These are phyloP conservation scores for Ephemerocybe angulata DNA, from an alignment of 768 basidiomycete species.

Conservation along the genomic window DNA sequence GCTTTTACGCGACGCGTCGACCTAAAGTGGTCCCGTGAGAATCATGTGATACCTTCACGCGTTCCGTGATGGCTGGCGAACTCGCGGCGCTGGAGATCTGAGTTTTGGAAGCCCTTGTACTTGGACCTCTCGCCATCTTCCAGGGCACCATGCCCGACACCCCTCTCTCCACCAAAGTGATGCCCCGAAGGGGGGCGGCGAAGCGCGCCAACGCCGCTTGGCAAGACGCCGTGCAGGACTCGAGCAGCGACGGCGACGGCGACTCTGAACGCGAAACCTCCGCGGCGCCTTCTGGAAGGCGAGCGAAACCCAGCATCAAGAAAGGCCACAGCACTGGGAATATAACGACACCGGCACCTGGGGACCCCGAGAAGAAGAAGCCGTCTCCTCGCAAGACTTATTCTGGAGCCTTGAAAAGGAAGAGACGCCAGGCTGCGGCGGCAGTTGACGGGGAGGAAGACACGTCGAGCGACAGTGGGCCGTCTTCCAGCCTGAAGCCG, in stretches of 20 bases:
- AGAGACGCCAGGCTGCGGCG: neutral
- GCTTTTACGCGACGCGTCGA: neutral
- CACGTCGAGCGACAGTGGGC: neutral
- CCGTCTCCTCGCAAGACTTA: neutral
- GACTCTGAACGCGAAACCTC: neutral
- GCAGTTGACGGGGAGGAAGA: neutral
- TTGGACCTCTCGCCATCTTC: neutral
- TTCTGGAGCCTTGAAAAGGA: slow-evolving; percentile 1
- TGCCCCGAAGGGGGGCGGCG: neutral
- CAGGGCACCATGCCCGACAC: neutral
- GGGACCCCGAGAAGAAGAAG: neutral
- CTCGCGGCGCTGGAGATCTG: neutral
- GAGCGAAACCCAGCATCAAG: too few relatives aligned
- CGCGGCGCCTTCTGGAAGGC: neutral
- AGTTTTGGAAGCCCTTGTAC: neutral
- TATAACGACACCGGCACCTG: neutral
- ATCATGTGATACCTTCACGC: neutral
- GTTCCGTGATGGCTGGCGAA: too few relatives aligned
- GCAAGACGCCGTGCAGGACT: neutral
- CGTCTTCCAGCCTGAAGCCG: neutral
- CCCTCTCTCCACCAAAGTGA: neutral
- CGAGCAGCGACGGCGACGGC: neutral
- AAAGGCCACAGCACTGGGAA: neutral
- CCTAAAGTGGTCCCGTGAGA: neutral
- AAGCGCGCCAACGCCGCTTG: neutral